Evolutionary conservation across 2,329 filamentous ascomycete species (phyloP).

Genomic region (Arthrobotrys musiformis): DNA sequence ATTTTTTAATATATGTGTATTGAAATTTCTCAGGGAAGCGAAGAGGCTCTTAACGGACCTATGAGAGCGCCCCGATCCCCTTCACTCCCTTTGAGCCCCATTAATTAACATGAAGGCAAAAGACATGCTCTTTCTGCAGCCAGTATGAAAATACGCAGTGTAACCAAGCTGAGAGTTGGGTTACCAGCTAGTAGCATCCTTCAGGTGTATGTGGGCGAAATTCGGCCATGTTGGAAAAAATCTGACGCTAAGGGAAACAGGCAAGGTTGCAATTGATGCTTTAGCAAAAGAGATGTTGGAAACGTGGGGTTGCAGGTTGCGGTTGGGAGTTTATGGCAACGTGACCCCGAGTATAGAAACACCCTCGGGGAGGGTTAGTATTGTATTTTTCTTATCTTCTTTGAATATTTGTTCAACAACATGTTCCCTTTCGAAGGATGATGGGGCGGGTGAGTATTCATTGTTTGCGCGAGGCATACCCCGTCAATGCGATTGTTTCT

Average conservation of each 20-base stretch:
- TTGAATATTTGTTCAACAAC: not conserved
- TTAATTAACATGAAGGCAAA: not conserved
- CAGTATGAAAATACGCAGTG: constrained; percentile 14
- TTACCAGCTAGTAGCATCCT: not conserved
- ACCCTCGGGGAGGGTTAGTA: not conserved
- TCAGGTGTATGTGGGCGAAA: too few relatives aligned
- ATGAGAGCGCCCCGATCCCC: not conserved
- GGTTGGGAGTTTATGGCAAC: not conserved
- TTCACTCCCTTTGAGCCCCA: not conserved
- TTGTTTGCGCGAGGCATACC: not conserved
- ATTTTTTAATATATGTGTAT: not conserved
- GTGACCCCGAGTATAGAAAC: too few relatives aligned
- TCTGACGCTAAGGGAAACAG: constrained; percentile 9
- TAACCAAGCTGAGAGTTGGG: not conserved
- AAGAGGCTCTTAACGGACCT: not conserved
- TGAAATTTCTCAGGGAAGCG: not conserved
- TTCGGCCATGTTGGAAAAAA: not conserved
- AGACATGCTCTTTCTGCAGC: not conserved
- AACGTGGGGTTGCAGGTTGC: constrained; percentile 17
- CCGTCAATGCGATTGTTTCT: constrained; percentile 3
- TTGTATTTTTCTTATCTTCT: not conserved
- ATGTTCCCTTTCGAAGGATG: not conserved
- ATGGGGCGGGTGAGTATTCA: not conserved
- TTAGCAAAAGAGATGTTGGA: constrained; percentile 11
- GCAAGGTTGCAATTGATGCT: constrained; percentile 5